Evolutionary conservation across 306 rosid species (phyloP).

Genomic region (Prunus mongolica): DNA sequence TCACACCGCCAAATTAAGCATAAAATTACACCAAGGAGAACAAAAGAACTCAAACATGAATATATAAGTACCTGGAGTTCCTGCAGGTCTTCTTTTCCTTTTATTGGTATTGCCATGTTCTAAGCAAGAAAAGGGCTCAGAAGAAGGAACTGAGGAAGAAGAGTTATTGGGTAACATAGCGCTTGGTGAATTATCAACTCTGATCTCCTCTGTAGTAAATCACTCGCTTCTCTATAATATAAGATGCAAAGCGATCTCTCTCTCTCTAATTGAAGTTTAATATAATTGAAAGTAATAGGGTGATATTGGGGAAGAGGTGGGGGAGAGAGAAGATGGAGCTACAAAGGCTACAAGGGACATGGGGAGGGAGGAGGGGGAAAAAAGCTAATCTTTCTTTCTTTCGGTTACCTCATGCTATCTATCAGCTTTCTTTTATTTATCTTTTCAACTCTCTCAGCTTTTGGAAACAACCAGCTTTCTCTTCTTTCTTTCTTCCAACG

Average conservation of each 20-base stretch:
- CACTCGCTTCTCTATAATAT: background rate
- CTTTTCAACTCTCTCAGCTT: constrained; percentile 47
- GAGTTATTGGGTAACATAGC: constrained; percentile 70
- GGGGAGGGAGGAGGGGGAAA: background rate
- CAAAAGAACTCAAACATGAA: background rate
- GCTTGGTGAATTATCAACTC: background rate
- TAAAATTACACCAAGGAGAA: background rate
- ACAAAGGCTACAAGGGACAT: constrained; percentile 15
- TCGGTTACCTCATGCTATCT: constrained; percentile 38
- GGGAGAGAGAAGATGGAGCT: constrained; percentile 18
- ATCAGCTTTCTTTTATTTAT: constrained; percentile 63
- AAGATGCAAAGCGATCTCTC: background rate
- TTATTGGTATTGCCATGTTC: constrained; percentile 63
- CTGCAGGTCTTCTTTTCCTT: constrained; percentile 92
- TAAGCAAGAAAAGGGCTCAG: constrained; percentile 69
- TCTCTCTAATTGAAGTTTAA: constrained; percentile 1
- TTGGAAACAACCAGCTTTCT: constrained; percentile 39
- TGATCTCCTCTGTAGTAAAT: background rate
- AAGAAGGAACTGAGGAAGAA: constrained; percentile 53
- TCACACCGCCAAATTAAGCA: background rate
- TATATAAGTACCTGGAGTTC: constrained; percentile 78
- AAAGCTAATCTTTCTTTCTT: constrained; percentile 40
- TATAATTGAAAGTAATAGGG: constrained; percentile 1
- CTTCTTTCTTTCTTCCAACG: constrained; percentile 43
- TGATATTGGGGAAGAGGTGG: background rate